Percentiles rank a stretch among this genome's conserved stretches.
Evolutionary conservation across 2,329 filamentous ascomycete species (phyloP).

Genomic region (Hymenoscyphus repandus): DNA sequence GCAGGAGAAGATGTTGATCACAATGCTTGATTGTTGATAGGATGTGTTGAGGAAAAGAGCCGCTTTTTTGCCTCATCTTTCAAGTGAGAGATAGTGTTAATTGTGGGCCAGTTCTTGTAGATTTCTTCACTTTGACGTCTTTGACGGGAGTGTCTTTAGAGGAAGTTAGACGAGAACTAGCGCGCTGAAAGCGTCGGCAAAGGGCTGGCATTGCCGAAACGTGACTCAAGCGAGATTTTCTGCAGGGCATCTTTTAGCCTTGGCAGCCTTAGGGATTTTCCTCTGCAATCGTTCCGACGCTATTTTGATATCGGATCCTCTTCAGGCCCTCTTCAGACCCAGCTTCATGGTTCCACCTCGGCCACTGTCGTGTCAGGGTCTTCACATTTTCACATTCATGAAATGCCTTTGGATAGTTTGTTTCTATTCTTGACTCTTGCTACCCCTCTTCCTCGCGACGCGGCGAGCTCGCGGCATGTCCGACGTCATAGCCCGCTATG

Average conservation of each 20-base stretch:
- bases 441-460: neutral
- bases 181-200: no score
- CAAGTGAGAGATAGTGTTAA: neutral
- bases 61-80: neutral
- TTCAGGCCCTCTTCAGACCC: neutral
- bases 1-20: neutral
- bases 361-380: neutral
- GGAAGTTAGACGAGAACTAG: no score
- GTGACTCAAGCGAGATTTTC: no score
- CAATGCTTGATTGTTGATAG: neutral
- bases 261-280: neutral
- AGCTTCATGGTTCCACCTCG: neutral
- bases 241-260: neutral
- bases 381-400: conserved; percentile 7
- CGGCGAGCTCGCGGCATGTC: neutral
- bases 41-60: neutral
- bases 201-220: no score
- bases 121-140: neutral
- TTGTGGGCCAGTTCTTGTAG: neutral
- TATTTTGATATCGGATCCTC: no score
- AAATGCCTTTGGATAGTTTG: neutral
- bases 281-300: no score
- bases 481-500: conserved; percentile 19
- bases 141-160: neutral
- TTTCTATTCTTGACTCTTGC: conserved; percentile 10